Evolutionary conservation across 257 asterid genomes (phyloP).

Genomic region (Solanum bulbocastanum): DNA sequence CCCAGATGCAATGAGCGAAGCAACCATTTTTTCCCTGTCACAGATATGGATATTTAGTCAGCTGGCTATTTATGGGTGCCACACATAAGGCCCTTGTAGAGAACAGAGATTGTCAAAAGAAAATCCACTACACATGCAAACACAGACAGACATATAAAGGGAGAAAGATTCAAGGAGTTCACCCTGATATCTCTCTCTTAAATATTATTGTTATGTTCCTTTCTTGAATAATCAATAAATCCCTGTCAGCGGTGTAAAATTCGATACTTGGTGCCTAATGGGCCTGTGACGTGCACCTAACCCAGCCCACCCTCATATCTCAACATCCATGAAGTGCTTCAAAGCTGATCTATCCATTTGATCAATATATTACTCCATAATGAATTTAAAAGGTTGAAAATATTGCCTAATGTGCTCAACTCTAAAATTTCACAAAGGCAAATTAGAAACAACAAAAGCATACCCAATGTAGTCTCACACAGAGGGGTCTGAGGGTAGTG

Average conservation of each 20-base stretch:
- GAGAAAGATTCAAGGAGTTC: neutral
- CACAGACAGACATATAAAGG: neutral
- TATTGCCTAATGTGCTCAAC: neutral
- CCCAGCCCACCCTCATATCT: neutral
- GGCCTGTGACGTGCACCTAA: neutral
- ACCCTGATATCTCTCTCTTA: neutral
- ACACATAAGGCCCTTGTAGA: neutral
- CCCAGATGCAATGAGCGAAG: slow-evolving; percentile 88
- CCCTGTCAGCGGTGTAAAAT: neutral
- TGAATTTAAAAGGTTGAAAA: neutral
- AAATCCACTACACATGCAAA: neutral
- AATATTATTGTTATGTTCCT: neutral
- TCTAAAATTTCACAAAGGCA: neutral
- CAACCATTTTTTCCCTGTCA: slow-evolving; percentile 92
- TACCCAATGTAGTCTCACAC: neutral
- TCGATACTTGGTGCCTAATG: neutral
- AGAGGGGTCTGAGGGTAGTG: neutral
- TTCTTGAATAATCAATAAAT: neutral
- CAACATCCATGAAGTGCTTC: neutral
- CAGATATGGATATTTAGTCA: neutral
- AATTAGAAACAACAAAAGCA: neutral
- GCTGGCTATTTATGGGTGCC: neutral
- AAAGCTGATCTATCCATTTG: neutral
- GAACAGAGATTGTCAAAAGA: neutral
- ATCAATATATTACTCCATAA: neutral